Base-by-base conservation (phyloP, 331 rosid genomes). In the Quercus lobata region DNA sequence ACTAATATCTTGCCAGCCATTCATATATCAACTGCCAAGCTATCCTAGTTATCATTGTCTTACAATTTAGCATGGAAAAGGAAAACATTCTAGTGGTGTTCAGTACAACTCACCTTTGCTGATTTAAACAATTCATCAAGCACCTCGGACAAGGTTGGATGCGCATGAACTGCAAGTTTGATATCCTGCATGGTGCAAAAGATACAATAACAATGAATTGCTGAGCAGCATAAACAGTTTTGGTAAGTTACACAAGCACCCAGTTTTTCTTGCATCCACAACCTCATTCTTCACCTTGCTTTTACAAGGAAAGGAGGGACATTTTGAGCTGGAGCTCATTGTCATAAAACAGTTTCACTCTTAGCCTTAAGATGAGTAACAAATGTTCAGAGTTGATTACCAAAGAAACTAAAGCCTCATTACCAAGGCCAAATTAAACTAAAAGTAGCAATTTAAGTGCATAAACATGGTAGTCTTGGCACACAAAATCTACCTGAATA, bases 61-160 rank as follows among this genome's bases (percentile, higher is more conserved):
- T 44, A n/a, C 68, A 25, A 24, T 61, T 49, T 71, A 19, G 56
- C 30, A 10, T 19, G 35, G 41, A n/a, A 56, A 21, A 55, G 25
- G 32, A 21, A 58, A 72, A 4, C 49, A 62, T 44, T 56, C 57
- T 57, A 29, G 30, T 57, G 22, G 56, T 29, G 54, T 29, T 53
- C 35, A 29, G 22, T 60, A 61, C 73, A 76, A 76, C 91, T 89
- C 74, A 93, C 99, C 98, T 93, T 93, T 27, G 98, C 99, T 57
- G 98, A 91, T 81, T 96, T 96, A 80, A 93, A 96, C 69, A 93
- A 87, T 84, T 96, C 99, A 76, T 96, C 99, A 79, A 93, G 89
- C 87, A 96, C 98, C 88, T 96, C 98, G 7, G 99, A 96, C 85
- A 96, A 84, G 63, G 99, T 96, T 79, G 99, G 99, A 84, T 96